These are phyloP conservation scores for Colletotrichum endophyticum DNA, from an alignment of 2,329 filamentous ascomycete species.

Conservation along the genomic window DNA sequence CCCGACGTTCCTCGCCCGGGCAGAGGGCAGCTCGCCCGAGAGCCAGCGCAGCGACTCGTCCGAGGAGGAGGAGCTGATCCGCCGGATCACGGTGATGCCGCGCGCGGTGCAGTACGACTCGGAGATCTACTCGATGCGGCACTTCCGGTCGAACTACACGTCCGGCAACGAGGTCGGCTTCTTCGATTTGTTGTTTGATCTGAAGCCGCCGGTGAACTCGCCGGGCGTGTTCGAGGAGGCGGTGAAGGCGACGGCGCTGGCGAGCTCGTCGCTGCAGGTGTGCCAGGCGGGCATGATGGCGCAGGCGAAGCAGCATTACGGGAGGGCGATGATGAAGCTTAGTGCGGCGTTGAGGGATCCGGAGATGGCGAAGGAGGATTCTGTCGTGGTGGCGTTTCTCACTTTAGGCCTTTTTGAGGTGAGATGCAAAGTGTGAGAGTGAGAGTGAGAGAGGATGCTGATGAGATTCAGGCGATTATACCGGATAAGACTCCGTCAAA, in stretches of 20 bases:
- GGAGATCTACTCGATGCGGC: not conserved
- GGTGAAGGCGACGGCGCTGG: constrained; percentile 16
- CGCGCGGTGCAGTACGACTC: not conserved
- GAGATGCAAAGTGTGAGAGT: fast-evolving
- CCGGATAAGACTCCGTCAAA: not conserved
- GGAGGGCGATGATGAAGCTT: not conserved
- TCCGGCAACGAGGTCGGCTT: not conserved
- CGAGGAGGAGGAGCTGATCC: not conserved
- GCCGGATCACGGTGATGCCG: not conserved
- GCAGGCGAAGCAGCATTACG: not conserved
- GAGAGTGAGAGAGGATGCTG: not conserved
- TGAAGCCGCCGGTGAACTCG: constrained; percentile 20
- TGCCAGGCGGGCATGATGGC: constrained; percentile 4
- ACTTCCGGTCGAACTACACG: constrained; percentile 2
- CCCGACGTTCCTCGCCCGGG: not conserved
- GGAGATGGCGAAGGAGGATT: not conserved
- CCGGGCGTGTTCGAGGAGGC: constrained; percentile 9
- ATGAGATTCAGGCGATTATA: not conserved
- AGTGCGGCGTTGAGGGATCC: not conserved
- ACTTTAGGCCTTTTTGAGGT: constrained; percentile 12
- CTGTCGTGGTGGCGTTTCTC: not conserved
- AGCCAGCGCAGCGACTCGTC: not conserved
- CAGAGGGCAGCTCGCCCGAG: not conserved
- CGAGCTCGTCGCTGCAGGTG: not conserved
- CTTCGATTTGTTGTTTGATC: not conserved